Evolutionary conservation across 306 rosid species (phyloP), one percentile per base, ranked within the genome.

Genomic region (Lagenaria siceraria): DNA sequence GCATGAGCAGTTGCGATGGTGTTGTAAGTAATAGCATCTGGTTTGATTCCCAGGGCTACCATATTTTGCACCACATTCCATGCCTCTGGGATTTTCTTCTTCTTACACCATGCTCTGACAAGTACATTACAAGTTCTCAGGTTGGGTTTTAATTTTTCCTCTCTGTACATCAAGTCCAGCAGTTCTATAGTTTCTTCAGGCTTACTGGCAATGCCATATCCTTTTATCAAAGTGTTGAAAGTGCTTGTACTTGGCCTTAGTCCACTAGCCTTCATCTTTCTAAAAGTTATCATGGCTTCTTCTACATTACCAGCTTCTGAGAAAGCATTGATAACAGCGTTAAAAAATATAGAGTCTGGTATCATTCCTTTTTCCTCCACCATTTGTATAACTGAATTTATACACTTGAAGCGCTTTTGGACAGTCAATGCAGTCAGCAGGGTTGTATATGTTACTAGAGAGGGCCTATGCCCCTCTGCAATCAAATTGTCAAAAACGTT

Each of bases 11-110:
- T 84, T 70, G 86, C 85, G 62, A 88, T 80, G 22, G 93, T 90
- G 84, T 88, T 88, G 86, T 87, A 88, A 35, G 93, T 87, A 73
- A 90, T 82, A 43, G 56, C 87, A 88, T 90, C 93, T 12, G 96
- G 93, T 78, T 69, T 77, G 74, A 87, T 82, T 79, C 88, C 92
- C 24, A 85, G 77, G 63, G 81, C 83, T 58, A 77, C 63, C 74
- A 90, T 87, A 81, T 83, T 87, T 81, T 58, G 5, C 74, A 90
- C 84, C 81, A 90, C 79, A 61, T 85, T 85, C 96, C 91, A 80
- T n/a, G 92, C 92, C 88, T 87, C 86, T 0, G 77, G 38, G 40
- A 85, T 79, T 76, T 87, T 82, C 49, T 75, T 46, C 71, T 64
- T 74, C 76, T 71, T 84, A 81, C 96, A 87, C 87, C 85, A 84